Base-by-base conservation (phyloP, 306 rosid genomes). In the Hippophae tibetana region DNA sequence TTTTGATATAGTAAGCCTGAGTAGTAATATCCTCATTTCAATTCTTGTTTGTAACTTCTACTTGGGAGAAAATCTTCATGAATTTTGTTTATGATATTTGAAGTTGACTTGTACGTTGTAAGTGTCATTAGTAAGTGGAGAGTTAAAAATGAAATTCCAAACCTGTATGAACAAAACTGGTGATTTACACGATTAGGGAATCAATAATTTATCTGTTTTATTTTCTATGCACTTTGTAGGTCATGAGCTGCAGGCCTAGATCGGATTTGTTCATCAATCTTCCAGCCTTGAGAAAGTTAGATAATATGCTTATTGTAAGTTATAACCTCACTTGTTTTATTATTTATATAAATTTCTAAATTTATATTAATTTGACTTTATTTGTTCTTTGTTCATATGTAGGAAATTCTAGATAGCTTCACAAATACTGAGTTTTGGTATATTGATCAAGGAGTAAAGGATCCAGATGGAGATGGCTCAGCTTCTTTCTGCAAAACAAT, bases 391-490 rank as follows among this genome's bases (percentile, higher is more conserved):
- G 7, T 56, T 40, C 38, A 10, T 44, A 12, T 55, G 26, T 75
- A 92, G 99, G 99, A 85, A 63, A 80, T 92, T 62, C 67, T 92
- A 11, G 99, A 88, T 43, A 74, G 89, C 63, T 92, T 85, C 63
- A 54, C 66, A 0, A 63, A 52, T 11, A 83, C 80, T 2, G 96
- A 88, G 65, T 92, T 92, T 72, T 92, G 99, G 99, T 92, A 92
- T 72, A 87, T 88, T 3, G 99, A 92, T 66, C 96, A 92, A 84
- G 99, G 99, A 53, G 86, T 92, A 44, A 69, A 76, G 43, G 78
- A 92, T 25, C 70, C 79, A 8, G 93, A 85, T 18, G 78, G 79
- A 5, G 88, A 88, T 61, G 93, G 99, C 23, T 83, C 99, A 0
- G 77, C 78, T 74, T 88, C 99, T 38, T 88, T 88, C 57, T 92